Evolutionary conservation across 1,139 yeast species (phyloP).

Genomic region (Debaryomyces subglobosus): DNA sequence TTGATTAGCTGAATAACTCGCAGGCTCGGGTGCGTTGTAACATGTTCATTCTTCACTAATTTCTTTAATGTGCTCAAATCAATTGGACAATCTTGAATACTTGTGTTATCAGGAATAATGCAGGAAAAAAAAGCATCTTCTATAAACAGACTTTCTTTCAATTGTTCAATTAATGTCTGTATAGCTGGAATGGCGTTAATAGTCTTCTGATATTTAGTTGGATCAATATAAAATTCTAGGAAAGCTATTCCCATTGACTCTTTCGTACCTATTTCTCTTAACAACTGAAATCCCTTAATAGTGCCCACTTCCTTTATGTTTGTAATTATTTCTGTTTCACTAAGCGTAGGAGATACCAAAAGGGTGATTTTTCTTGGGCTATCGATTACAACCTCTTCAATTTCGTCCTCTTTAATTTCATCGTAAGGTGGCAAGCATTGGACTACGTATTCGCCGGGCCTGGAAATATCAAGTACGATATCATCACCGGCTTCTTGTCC

Average conservation of each 20-base stretch:
- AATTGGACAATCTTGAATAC: constrained; percentile 40
- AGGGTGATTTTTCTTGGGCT: constrained; percentile 41
- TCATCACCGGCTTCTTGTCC: constrained; percentile 17
- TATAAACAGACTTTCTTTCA: constrained; percentile 22
- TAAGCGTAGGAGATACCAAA: constrained; percentile 25
- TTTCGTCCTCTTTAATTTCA: constrained; percentile 19
- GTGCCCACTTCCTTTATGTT: constrained; percentile 26
- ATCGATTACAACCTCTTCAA: constrained; percentile 34
- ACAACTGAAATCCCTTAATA: constrained; percentile 32
- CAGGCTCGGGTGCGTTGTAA: constrained; percentile 45
- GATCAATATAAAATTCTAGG: constrained; percentile 34
- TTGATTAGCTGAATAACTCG: constrained; percentile 69
- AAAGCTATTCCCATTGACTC: constrained; percentile 45
- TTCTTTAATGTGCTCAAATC: constrained; percentile 34
- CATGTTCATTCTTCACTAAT: constrained; percentile 40
- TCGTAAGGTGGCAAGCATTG: constrained; percentile 28
- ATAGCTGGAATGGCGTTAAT: constrained; percentile 19
- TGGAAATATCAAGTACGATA: constrained; percentile 33
- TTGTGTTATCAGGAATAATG: constrained; percentile 29
- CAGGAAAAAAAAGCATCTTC: constrained; percentile 38
- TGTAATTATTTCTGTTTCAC: constrained; percentile 31
- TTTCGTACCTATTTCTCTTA: constrained; percentile 42
- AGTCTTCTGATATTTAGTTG: constrained; percentile 12
- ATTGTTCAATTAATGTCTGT: constrained; percentile 19
- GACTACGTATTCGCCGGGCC: constrained; percentile 70